Conservation (phyloP, 306 rosid genomes). For the Fragaria vesca region DNA sequence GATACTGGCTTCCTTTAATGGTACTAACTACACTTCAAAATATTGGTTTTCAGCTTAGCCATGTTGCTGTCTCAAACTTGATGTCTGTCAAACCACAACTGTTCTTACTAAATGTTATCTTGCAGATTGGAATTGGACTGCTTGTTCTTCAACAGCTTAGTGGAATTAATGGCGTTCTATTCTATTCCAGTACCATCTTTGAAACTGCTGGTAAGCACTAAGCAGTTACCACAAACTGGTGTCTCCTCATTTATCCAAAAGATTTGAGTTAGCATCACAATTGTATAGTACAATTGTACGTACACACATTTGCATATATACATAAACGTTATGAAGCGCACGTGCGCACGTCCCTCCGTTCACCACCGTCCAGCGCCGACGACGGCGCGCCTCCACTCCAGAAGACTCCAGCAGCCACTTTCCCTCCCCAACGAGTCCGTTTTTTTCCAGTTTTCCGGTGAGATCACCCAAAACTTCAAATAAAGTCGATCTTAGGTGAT, state of each 20-base stretch:
- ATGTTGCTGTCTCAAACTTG: constrained; percentile 21
- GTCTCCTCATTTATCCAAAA: background rate
- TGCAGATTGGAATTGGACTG: constrained; percentile 90
- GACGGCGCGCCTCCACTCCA: no score
- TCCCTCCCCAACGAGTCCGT: no score
- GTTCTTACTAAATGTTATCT: constrained; percentile 28
- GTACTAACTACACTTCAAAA: constrained; percentile 37
- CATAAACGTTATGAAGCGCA: no score
- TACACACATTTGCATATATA: background rate
- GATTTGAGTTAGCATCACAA: constrained; percentile 1
- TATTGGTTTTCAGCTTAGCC: constrained; percentile 19
- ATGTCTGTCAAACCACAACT: constrained; percentile 23
- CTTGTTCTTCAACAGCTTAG: constrained; percentile 90
- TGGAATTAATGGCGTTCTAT: constrained; percentile 86
- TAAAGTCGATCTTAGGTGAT: no score
- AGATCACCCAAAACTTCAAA: no score
- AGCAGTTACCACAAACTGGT: background rate
- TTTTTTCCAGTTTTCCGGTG: no score
- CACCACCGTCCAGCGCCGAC: no score
- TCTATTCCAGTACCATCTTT: constrained; percentile 84
- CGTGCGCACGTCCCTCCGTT: no score
- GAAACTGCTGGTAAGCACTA: constrained; percentile 54
- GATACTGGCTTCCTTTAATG: constrained; percentile 91
- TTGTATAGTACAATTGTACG: background rate
- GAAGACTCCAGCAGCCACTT: no score